phyloP scores from a whole-genome alignment of 1,284 basidiomycete species.

The Puccinia triticina region DNA sequence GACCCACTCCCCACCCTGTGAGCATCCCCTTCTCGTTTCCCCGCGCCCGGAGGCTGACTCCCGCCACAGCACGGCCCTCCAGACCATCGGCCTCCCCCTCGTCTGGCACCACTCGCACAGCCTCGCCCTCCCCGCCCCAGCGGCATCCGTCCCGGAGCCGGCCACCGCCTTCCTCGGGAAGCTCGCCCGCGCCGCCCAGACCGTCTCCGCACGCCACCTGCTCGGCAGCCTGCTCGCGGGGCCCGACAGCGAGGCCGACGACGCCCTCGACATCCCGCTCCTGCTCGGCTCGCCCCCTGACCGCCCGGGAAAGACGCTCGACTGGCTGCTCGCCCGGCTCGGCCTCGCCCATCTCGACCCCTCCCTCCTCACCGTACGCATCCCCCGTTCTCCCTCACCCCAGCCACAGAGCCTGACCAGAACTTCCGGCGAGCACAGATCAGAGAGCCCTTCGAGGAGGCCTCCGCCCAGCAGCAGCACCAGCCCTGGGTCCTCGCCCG shows the following conservation, averaged over 20 bases:
- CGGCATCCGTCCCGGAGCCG: neutral
- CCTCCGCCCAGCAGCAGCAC: neutral
- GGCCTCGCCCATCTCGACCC: neutral
- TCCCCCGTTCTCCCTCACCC: neutral
- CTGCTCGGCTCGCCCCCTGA: neutral
- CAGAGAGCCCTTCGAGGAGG: neutral
- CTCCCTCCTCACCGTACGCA: neutral
- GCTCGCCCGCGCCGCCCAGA: neutral
- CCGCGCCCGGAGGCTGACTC: too few relatives aligned
- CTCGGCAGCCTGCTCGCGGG: slow-evolving; percentile 37
- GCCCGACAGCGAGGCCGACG: slow-evolving; percentile 33
- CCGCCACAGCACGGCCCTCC: neutral
- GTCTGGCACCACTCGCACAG: neutral
- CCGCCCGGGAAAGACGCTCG: neutral
- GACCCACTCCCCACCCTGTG: neutral
- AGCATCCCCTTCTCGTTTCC: too few relatives aligned
- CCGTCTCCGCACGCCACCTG: neutral
- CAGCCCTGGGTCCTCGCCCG: neutral
- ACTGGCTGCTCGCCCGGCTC: neutral
- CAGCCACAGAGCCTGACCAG: neutral
- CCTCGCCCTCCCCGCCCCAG: neutral
- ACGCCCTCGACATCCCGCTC: slow-evolving; percentile 20
- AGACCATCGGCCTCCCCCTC: neutral
- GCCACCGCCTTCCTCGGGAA: neutral
- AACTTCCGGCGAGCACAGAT: neutral